Evolutionary conservation across 2,329 filamentous ascomycete genomes (phyloP), one percentile per base, ranked within the genome.

Genomic region (Pseudogymnoascus verrucosus): DNA sequence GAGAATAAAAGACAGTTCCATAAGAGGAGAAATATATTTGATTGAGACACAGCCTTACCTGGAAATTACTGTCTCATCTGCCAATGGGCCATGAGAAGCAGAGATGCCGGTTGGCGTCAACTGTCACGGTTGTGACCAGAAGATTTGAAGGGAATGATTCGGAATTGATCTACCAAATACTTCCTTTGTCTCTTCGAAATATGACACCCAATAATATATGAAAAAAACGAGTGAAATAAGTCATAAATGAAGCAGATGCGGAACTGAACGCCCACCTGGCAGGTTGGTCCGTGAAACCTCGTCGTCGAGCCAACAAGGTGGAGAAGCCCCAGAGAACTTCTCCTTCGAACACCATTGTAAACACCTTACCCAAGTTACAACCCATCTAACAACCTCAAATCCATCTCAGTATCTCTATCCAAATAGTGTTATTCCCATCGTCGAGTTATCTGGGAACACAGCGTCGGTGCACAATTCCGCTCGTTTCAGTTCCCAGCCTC

Each of bases 281-380:
- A 28, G 23, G 44, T 26, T 51, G 21, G 21, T 51, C 23, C 23
- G 44, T 51, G 44, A 51, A 28, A 51, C 44, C 44, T 51, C 44
- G 44, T 51, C 44, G 44, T 51, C 44, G 44, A 51, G 44, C 44
- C 44, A 51, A 51, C 44, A 51, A 26, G 44, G 44, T 51, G 44
- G 44, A 28, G 44, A 28, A 26, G 14, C 5, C 19, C 14, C 26
- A 21, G 39, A 51, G 44, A 51, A 51, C 44, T 51, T 51, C 21
- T 51, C 23, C 23, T 28, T 28, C 44, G 44, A n/a, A 51, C 21
- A 51, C 23, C 44, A 7, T 51, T 51, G 44, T 10, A 51, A 51
- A 51, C 44, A 47, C 21, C 6, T 51, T n/a, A n/a, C 6, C 2
- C 44, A 51, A 51, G 12, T 28, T 28, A n/a, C 44, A 51, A 51